Base-by-base conservation (phyloP, 2,329 filamentous ascomycete genomes). In the Microsporum canis region DNA sequence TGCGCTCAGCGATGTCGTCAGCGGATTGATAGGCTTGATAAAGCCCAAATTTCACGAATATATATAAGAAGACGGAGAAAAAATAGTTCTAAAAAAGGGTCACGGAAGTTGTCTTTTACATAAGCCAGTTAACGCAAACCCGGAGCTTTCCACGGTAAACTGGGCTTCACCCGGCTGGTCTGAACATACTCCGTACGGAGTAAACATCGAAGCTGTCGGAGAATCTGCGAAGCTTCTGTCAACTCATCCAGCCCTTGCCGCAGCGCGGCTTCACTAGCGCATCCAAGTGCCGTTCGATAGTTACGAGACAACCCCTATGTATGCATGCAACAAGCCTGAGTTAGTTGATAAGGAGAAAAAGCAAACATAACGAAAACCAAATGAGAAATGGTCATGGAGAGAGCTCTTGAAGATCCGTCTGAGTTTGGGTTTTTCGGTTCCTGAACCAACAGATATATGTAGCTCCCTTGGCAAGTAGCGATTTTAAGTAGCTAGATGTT, bases 221-320 rank as follows among this genome's bases (percentile, higher is more conserved):
- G 31, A 55, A 27, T 3, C 31, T 55, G 51, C 51, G 33, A 55
- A 55, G 51, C 51, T 55, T 55, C 51, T 17, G 23, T 51, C n/a
- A 45, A 45, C 41, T 51, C 29, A 51, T 55, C 51, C 33, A 55
- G 51, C 51, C 51, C 23, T n/a, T 36, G 29, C 51, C 51, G 33
- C 33, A 36, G 33, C n/a, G 51, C 51, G 51, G 51, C 51, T 55
- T 55, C 51, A 36, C 33, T 55, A 55, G 51, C 31, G 51, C 51
- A 14, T 36, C 14, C 7, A 55, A 34, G 33, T 55, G 31, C 31
- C 31, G 33, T 55, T 55, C 29, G 51, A 34, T 36, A 38, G 31
- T 55, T 55, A 55, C 51, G 31, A 55, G 51, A 27, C 43, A 47
- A 47, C 51, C 51, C 31, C n/a, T 17, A 53, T 34, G 7, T 27